Evolutionary conservation across 1,284 basidiomycete genomes (phyloP).

Genomic region (Microbotryum violaceum): DNA sequence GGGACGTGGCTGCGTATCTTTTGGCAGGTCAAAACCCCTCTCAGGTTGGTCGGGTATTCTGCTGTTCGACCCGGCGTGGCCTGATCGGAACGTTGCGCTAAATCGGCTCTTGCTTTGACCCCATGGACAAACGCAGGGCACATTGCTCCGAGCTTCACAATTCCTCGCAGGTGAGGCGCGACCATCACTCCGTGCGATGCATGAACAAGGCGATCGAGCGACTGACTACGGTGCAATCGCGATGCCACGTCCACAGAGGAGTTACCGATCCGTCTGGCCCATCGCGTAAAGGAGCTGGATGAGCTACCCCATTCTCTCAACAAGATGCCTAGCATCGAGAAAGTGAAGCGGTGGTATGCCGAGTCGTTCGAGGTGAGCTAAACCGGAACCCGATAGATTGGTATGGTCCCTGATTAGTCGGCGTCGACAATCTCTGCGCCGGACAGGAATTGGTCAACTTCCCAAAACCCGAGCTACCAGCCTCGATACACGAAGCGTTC

Average conservation of each 20-base stretch:
- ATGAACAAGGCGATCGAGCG: too few relatives aligned
- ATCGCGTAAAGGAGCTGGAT: conserved; percentile 93
- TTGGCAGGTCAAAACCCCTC: conserved; percentile 65
- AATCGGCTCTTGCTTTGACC: too few relatives aligned
- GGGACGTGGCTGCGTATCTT: not conserved
- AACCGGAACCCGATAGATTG: not conserved
- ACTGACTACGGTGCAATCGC: too few relatives aligned
- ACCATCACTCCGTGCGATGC: not conserved
- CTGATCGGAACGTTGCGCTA: too few relatives aligned
- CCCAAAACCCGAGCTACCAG: conserved; percentile 62
- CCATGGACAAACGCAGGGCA: conserved; percentile 52
- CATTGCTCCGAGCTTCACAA: conserved; percentile 73
- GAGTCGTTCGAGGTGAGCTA: conserved; percentile 85
- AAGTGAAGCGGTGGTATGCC: conserved; percentile 98
- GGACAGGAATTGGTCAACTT: conserved; percentile 76
- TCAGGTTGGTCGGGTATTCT: conserved; percentile 12
- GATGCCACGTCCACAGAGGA: conserved; percentile 53
- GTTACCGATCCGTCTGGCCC: conserved; percentile 86
- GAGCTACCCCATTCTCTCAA: conserved; percentile 85
- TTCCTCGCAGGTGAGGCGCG: conserved; percentile 60
- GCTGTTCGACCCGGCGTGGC: not conserved
- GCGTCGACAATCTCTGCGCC: too few relatives aligned
- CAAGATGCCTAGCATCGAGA: conserved; percentile 86
- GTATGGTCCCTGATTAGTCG: not conserved
- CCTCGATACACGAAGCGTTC: conserved; percentile 61